Percentiles rank a stretch among this genome's conserved stretches.
phyloP scores from a whole-genome alignment of 768 basidiomycete genomes.

The Infundibulicybe gibba region DNA sequence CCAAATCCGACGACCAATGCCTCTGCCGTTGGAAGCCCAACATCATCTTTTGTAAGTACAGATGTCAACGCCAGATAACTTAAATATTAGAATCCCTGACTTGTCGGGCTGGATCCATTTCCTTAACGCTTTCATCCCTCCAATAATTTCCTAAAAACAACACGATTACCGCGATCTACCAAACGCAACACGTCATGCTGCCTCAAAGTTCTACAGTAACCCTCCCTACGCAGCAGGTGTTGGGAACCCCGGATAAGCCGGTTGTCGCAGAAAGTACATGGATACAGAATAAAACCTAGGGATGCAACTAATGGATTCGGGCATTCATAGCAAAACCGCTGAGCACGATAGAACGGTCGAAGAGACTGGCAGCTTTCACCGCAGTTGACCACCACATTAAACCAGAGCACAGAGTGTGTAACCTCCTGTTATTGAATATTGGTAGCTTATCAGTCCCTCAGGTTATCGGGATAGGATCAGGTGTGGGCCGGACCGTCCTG shows the following conservation, averaged over 20 bases:
- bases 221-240: too few species aligned
- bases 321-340: not conserved
- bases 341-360: constrained; percentile 70
- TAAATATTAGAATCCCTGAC: constrained; percentile 7
- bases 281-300: too few species aligned
- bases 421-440: not conserved
- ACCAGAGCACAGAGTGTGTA: constrained; percentile 75
- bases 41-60: constrained; percentile 16
- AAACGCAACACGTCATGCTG: too few species aligned
- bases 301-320: too few species aligned
- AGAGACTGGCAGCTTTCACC: constrained; percentile 87
- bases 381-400: constrained; percentile 90
- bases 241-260: too few species aligned
- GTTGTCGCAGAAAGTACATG: too few species aligned
- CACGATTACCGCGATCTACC: too few species aligned
- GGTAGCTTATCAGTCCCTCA: constrained; percentile 20
- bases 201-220: too few species aligned
- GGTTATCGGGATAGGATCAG: constrained; percentile 89
- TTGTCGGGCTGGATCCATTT: constrained; percentile 4
- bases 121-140: too few species aligned
- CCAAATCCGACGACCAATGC: constrained; percentile 15
- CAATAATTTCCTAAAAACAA: too few species aligned
- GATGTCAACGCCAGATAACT: not conserved
- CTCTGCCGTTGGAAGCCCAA: constrained; percentile 25
- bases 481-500: constrained; percentile 28